A percentile compares a stretch with the other conserved stretches of the same genome.
These are phyloP conservation scores for Carpinus fangiana DNA, from an alignment of 306 rosid genomes.

Conservation along the genomic window DNA sequence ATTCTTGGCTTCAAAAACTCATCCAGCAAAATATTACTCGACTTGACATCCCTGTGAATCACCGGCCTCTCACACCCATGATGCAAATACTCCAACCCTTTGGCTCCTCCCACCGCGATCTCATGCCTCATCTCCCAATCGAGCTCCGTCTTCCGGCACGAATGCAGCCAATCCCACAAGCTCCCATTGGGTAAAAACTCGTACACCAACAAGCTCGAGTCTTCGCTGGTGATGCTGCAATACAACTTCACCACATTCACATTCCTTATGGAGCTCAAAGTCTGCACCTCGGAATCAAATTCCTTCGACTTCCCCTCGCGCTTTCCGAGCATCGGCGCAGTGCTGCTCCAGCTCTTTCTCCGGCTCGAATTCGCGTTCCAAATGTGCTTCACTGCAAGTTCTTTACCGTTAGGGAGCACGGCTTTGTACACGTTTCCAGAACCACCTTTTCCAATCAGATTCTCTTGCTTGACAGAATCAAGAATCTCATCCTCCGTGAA, in stretches of 20 bases:
- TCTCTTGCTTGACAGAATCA: constrained; percentile 77
- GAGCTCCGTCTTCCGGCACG: constrained; percentile 61
- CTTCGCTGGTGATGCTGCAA: constrained; percentile 89
- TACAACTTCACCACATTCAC: constrained; percentile 92
- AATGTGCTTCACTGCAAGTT: constrained; percentile 86
- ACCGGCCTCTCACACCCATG: constrained; percentile 81
- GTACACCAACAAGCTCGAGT: constrained; percentile 84
- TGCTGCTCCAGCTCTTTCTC: constrained; percentile 26
- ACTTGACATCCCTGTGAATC: constrained; percentile 87
- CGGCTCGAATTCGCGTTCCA: constrained; percentile 55
- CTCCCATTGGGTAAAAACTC: constrained; percentile 87
- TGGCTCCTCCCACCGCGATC: constrained; percentile 84
- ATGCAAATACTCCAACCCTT: constrained; percentile 89
- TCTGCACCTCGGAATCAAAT: constrained; percentile 77
- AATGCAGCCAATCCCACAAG: constrained; percentile 85
- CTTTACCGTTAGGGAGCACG: constrained; percentile 57
- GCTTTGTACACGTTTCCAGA: constrained; percentile 89
- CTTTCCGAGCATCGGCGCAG: constrained; percentile 56
- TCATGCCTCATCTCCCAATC: constrained; percentile 88
- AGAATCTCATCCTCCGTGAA: constrained; percentile 86
- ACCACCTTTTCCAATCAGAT: constrained; percentile 87
- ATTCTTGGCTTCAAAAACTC: constrained; percentile 86
- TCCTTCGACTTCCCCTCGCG: constrained; percentile 47
- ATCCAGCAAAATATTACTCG: constrained; percentile 87
- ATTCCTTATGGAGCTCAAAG: constrained; percentile 82